Evolutionary conservation across 495 filamentous ascomycete species (phyloP).

Genomic region (Sabuloglossum arenarium): DNA sequence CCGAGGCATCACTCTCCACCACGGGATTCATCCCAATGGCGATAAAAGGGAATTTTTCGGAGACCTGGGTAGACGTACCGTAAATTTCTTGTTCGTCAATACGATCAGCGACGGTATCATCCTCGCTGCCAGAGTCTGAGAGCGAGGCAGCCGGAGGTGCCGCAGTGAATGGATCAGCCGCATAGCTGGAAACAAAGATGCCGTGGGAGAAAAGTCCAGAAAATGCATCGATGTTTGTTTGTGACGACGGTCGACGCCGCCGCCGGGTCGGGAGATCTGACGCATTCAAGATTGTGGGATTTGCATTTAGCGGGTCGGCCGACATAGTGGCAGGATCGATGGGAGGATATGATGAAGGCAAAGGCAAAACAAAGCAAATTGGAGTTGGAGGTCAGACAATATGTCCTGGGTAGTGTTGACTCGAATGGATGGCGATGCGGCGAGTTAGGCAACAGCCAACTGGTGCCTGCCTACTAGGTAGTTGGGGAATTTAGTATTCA

Average conservation of each 20-base stretch:
- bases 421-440: neutral
- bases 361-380: too few relatives aligned
- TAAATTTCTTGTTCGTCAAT: slow-evolving; percentile 96
- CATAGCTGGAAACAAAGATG: slow-evolving; percentile 24
- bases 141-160: slow-evolving; percentile 13
- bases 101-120: slow-evolving; percentile 46
- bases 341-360: neutral
- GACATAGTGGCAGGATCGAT: slow-evolving; percentile 12
- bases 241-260: slow-evolving; percentile 25
- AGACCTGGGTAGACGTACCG: slow-evolving; percentile 28
- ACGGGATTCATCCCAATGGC: neutral
- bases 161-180: slow-evolving; percentile 33
- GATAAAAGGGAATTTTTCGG: too few relatives aligned
- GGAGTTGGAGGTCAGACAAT: too few relatives aligned
- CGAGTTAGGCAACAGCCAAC: too few relatives aligned
- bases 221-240: slow-evolving; percentile 17
- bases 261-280: slow-evolving; percentile 77
- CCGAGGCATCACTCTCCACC: neutral
- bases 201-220: slow-evolving; percentile 24
- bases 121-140: slow-evolving; percentile 29
- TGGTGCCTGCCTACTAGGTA: too few relatives aligned
- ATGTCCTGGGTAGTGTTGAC: too few relatives aligned
- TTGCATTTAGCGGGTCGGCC: slow-evolving; percentile 60
- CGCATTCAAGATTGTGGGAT: slow-evolving; percentile 78
- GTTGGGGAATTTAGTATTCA: too few relatives aligned